Evolutionary conservation across 2,329 filamentous ascomycete genomes (phyloP), one percentile per base, ranked within the genome.

Genomic region (Verticillium isaacii): DNA sequence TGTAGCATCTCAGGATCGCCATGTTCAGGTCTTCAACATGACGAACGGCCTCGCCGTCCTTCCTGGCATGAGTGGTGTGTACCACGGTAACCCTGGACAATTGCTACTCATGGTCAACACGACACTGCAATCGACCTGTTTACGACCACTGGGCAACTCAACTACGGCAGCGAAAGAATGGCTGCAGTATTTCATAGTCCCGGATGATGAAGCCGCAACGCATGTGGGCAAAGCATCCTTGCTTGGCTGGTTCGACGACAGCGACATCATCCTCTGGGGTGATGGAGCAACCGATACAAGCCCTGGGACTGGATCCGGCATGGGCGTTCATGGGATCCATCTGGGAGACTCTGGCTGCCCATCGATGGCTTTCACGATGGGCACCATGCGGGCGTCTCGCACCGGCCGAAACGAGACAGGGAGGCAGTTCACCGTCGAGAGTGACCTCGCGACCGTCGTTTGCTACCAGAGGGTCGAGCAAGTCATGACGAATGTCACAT

Each of bases 391-490:
- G 34, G 50, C 50, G 25, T 17, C 17, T 5, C 45, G 45, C 11
- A 23, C 45, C 19, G 23, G 34, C 5, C 64, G 63, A 11, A 66
- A 65, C 57, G 37, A 37, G 8, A 66, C 57, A 2, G 32, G 34
- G 2, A 66, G 62, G 63, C 52, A 55, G 1, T 66, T 45, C 29
- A 25, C 45, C n/a, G 39, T 68, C 15, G 65, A 68, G 32, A 62
- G 64, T 54, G 66, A 69, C 50, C 60, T 70, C 2, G 65, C 62
- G 3, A 69, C 65, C 0, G 37, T 67, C 29, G 34, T 70, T 23
- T 70, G 68, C 58, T 69, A 67, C 56, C 68, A 68, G 52, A 69
- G 66, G 14, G 41, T 69, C 1, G 68, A 69, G 39, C 59, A 69
- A 39, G 62, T 69, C 41, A 60, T 56, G 17, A 59, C 68, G 2